Conservation (phyloP, 306 rosid genomes). For the Myrica gale region DNA sequence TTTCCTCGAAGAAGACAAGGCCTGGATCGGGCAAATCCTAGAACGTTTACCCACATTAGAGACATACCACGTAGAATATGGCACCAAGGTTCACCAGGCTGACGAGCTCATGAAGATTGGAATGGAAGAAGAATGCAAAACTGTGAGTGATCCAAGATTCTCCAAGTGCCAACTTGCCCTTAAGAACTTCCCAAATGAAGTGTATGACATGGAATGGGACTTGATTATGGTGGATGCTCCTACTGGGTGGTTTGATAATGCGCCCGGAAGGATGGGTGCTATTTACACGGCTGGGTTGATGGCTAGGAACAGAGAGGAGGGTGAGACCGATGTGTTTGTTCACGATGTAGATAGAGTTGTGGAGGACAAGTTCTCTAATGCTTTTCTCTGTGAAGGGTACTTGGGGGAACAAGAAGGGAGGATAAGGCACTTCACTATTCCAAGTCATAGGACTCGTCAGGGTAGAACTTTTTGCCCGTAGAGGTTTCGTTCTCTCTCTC, state of each 20-base stretch:
- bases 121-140: conserved; percentile 47
- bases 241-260: conserved; percentile 66
- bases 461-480: conserved; percentile 75
- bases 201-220: conserved; percentile 84
- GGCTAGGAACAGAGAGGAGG: conserved; percentile 75
- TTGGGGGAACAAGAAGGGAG: conserved; percentile 73
- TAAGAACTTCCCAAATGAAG: conserved; percentile 63
- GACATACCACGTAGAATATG: conserved; percentile 67
- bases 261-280: conserved; percentile 90
- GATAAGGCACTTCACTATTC: conserved; percentile 74
- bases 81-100: conserved; percentile 67
- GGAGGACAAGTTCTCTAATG: conserved; percentile 69
- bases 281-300: conserved; percentile 90
- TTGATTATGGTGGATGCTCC: conserved; percentile 98
- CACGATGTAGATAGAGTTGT: conserved; percentile 85
- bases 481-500: not conserved
- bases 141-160: conserved; percentile 64
- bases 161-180: conserved; percentile 64
- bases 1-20: conserved; percentile 76
- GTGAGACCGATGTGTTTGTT: conserved; percentile 82
- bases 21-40: conserved; percentile 67
- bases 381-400: conserved; percentile 78
- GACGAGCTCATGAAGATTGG: conserved; percentile 53
- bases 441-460: conserved; percentile 62
- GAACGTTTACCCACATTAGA: conserved; percentile 51